Base-by-base conservation (phyloP, 2,329 filamentous ascomycete species). In the Scytalidium lignicola region DNA sequence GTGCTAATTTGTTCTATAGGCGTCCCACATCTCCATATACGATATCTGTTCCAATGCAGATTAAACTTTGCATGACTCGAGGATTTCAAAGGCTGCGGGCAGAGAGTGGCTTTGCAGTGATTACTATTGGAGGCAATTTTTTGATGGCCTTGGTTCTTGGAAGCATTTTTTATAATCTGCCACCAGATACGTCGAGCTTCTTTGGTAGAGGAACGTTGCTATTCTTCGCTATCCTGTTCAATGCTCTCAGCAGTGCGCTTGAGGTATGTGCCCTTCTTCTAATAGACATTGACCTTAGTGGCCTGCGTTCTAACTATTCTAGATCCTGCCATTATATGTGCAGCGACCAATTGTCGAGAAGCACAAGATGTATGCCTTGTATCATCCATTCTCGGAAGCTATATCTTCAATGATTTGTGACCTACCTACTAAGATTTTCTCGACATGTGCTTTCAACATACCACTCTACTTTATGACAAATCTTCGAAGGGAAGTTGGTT, bases 341-440 rank as follows among this genome's bases (percentile, higher is more conserved):
- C 90, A 95, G 78, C 85, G 91, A 37, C 86, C 87, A 0, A 95
- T 96, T 59, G 88, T 96, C 53, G 90, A 96, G 64, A 96, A 96
- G 65, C 92, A 96, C 60, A 72, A 78, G 48, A 82, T 87, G 53
- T 96, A 96, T 64, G 90, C 90, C 18, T 75, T 96, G 13, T 95
- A 96, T 60, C 91, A 95, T 60, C 90, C 92, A 0, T 91, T 86
- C 12, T 87, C 90, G 9, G 90, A 96, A 74, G 89, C 90, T n/a
- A 76, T 92, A 44, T 82, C 90, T 0, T 93, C 88, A 9, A 93
- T 95, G 85, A 68, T 96, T 23, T 86, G 81, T 54, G 90, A 96
- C 58, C 70, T 95, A 69, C 91, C 91, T 0, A 90, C 90, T 68
- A 96, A 92, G 67, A 68, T 95, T 10, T 26, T 67, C 18, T 90